Percentiles rank a stretch among this genome's conserved stretches.
Conservation (phyloP, 2,329 filamentous ascomycete species). For the Aspergillus felis region DNA sequence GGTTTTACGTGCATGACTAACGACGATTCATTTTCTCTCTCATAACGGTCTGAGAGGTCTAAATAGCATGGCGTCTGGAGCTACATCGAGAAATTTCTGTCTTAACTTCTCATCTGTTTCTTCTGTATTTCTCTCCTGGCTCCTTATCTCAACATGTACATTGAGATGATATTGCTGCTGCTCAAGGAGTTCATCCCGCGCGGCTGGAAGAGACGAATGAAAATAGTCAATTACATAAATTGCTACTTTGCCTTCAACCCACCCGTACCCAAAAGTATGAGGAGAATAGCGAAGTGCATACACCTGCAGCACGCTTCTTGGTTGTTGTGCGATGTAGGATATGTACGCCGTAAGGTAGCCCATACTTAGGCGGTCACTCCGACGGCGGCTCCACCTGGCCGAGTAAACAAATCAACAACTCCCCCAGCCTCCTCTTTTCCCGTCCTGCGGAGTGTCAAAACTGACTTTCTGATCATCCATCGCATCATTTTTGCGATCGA, state of each 20-base stretch:
- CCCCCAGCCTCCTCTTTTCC: slow-evolving; percentile 20
- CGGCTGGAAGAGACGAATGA: background rate
- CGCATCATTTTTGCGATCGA: background rate
- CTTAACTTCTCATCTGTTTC: background rate
- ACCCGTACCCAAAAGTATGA: background rate
- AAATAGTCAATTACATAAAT: background rate
- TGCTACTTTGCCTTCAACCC: background rate
- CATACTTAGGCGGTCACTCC: slow-evolving; percentile 8
- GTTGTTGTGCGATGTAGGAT: background rate
- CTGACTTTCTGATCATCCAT: background rate
- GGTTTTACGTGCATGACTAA: background rate
- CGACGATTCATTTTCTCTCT: background rate
- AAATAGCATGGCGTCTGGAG: slow-evolving; percentile 16
- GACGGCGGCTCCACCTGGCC: slow-evolving; percentile 7
- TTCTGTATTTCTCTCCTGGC: background rate
- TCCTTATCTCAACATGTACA: background rate
- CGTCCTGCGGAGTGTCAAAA: background rate
- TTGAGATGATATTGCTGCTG: background rate
- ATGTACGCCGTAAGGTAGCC: background rate
- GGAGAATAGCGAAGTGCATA: background rate
- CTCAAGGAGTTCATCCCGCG: background rate
- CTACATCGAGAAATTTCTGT: background rate
- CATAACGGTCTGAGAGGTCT: background rate
- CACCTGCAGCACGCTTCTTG: background rate
- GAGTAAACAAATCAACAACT: slow-evolving; percentile 17